These are phyloP conservation scores for Colletotrichum agaves DNA, from an alignment of 2,329 filamentous ascomycete species.

Conservation along the genomic window DNA sequence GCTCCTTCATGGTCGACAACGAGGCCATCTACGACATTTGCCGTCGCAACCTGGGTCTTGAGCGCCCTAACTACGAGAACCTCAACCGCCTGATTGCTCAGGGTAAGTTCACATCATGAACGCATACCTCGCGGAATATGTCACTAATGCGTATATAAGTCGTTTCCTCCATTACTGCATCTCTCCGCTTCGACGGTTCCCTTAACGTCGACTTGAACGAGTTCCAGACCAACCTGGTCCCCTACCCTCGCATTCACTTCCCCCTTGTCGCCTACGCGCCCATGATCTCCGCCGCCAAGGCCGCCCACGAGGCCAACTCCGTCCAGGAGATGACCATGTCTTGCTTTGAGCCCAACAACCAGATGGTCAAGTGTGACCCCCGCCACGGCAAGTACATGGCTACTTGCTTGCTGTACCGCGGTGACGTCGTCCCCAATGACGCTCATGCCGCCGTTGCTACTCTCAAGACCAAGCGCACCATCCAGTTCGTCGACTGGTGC, in stretches of 20 bases:
- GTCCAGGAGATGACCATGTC: constrained; percentile 98
- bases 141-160: constrained; percentile 63
- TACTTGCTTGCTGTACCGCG: constrained; percentile 96
- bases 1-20: constrained; percentile 99
- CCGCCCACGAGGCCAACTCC: constrained; percentile 96
- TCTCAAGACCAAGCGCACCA: constrained; percentile 99
- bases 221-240: constrained; percentile 99
- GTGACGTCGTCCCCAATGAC: constrained; percentile 97
- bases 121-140: constrained; percentile 14
- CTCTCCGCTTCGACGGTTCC: constrained; percentile 97
- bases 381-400: constrained; percentile 99
- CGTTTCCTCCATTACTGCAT: constrained; percentile 97
- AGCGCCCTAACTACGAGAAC: constrained; percentile 98
- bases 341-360: constrained; percentile 99
- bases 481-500: constrained; percentile 99
- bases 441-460: constrained; percentile 91
- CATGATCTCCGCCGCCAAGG: constrained; percentile 94
- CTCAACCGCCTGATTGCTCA: constrained; percentile 98
- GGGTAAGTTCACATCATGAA: constrained; percentile 61
- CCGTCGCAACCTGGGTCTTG: constrained; percentile 95
- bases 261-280: constrained; percentile 96
- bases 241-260: constrained; percentile 99
- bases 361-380: constrained; percentile 99
- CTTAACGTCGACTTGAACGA: constrained; percentile 99
- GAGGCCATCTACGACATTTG: constrained; percentile 99